A percentile compares a stretch with the other conserved stretches of the same genome.
phyloP scores from a whole-genome alignment of 169 alveolate genomes.

The Ichthyophthirius multifiliis region DNA sequence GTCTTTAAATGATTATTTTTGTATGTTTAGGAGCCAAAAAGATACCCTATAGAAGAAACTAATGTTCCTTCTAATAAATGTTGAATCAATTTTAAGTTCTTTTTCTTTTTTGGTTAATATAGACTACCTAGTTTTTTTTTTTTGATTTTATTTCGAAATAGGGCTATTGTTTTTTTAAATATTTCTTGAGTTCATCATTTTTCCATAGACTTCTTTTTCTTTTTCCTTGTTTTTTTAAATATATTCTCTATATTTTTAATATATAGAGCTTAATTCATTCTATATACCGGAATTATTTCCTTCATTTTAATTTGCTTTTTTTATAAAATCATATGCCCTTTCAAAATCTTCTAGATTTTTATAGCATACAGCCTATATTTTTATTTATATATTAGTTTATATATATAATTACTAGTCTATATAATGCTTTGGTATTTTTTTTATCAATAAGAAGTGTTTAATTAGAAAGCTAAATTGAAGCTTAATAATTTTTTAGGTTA shows the following conservation, averaged over 20 bases:
- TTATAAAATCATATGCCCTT: background rate
- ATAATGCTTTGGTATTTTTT: background rate
- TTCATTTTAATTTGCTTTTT: background rate
- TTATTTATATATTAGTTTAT: too few species aligned
- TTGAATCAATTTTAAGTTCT: too few species aligned
- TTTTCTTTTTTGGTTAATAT: too few species aligned
- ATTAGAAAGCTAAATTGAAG: background rate
- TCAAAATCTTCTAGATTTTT: background rate
- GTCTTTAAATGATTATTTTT: too few species aligned
- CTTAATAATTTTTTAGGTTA: background rate
- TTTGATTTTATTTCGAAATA: too few species aligned
- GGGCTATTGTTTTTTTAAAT: background rate
- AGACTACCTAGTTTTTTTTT: too few species aligned
- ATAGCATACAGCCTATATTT: background rate
- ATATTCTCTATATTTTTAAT: background rate
- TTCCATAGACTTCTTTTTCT: background rate
- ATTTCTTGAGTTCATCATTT: constrained; percentile 7
- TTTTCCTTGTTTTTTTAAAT: background rate
- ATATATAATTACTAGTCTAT: too few species aligned
- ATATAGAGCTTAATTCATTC: background rate
- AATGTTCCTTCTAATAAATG: too few species aligned
- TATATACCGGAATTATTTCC: background rate
- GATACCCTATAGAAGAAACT: too few species aligned
- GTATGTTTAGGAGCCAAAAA: too few species aligned
- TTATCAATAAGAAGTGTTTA: background rate